phyloP scores from a whole-genome alignment of 805 yeast species.

The Grigorovia yakushimaensis region DNA sequence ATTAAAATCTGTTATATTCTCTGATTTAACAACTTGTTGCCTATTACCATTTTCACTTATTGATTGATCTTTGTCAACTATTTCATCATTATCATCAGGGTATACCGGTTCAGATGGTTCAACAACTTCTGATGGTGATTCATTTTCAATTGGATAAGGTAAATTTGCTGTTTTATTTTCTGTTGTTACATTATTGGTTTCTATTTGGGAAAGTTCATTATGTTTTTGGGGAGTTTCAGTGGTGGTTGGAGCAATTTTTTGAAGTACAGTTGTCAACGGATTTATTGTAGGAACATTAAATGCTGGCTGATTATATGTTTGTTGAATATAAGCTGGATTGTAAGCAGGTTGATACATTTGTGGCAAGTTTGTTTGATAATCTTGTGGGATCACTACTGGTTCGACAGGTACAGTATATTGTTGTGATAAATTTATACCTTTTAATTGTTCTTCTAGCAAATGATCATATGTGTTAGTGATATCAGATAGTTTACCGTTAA shows the following conservation, averaged over 20 bases:
- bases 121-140: background rate
- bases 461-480: conserved; percentile 69
- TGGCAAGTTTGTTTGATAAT: background rate
- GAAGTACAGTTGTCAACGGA: background rate
- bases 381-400: conserved; percentile 20
- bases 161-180: background rate
- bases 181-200: background rate
- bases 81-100: conserved; percentile 19
- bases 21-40: background rate
- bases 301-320: background rate
- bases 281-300: background rate
- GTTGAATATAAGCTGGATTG: conserved; percentile 7
- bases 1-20: conserved; percentile 29
- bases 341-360: conserved; percentile 4
- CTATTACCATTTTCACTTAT: background rate
- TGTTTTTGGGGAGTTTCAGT: no score
- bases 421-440: conserved; percentile 29
- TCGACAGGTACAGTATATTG: conserved; percentile 21
- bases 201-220: background rate
- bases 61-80: background rate
- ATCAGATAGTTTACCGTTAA: conserved; percentile 71
- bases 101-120: conserved; percentile 23
- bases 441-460: conserved; percentile 50
- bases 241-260: background rate
- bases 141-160: conserved; percentile 3